Percentiles rank a stretch among this genome's conserved stretches.
phyloP scores from a whole-genome alignment of 768 basidiomycete genomes.

The Suillus weaverae region DNA sequence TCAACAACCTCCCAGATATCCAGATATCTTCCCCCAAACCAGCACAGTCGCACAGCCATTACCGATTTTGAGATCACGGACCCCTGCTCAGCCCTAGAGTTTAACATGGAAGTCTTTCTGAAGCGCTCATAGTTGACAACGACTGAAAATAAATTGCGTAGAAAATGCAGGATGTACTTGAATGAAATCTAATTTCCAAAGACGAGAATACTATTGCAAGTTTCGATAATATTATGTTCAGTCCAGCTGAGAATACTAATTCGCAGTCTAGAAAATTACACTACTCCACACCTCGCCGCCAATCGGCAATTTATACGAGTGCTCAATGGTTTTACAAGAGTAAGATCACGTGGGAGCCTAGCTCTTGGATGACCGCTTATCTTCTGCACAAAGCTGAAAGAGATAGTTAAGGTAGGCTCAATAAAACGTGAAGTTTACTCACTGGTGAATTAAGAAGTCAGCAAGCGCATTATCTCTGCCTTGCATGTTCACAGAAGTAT shows the following conservation, averaged over 20 bases:
- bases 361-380: not conserved
- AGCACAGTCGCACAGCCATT: conserved; percentile 94
- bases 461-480: not conserved
- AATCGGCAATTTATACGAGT: not conserved
- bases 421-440: not conserved
- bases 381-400: conserved; percentile 3
- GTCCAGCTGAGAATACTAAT: not conserved
- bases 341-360: not conserved
- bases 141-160: too few species aligned
- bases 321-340: not conserved
- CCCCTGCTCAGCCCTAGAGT: too few species aligned
- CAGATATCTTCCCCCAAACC: conserved; percentile 81
- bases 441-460: conserved; percentile 12
- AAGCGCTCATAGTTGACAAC: too few species aligned
- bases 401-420: not conserved
- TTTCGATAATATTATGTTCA: not conserved
- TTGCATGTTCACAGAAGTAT: conserved; percentile 9
- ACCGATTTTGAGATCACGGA: conserved; percentile 43
- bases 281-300: not conserved
- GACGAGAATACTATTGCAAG: too few species aligned
- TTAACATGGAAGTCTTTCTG: too few species aligned
- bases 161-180: too few species aligned
- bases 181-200: too few species aligned
- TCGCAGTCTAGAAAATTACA: not conserved
- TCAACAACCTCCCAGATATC: conserved; percentile 82